Conservation (phyloP, 441 rosid genomes). For the Croton setiger region DNA sequence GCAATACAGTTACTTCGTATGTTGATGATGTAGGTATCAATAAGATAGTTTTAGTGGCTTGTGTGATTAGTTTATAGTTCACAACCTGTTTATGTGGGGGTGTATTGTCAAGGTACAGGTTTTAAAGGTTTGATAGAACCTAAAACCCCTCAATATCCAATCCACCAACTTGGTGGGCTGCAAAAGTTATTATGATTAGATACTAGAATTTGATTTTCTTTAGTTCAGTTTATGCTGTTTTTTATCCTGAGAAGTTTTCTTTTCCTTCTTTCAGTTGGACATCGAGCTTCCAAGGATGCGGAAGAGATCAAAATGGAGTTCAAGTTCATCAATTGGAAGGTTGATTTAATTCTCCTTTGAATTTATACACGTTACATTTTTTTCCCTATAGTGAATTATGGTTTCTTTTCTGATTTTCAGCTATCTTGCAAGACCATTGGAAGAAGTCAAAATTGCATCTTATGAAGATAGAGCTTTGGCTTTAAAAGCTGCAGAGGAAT, state of each 20-base stretch:
- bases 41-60: neutral
- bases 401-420: slow-evolving; percentile 23
- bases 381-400: neutral
- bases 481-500: slow-evolving; percentile 39
- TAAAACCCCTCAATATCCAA: too few relatives aligned
- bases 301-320: slow-evolving; percentile 26
- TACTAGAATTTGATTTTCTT: neutral
- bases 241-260: neutral
- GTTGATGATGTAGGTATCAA: slow-evolving; percentile 37
- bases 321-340: slow-evolving; percentile 38
- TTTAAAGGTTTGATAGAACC: neutral
- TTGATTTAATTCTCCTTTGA: neutral
- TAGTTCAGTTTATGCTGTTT: neutral
- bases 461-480: slow-evolving; percentile 40
- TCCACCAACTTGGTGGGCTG: too few relatives aligned
- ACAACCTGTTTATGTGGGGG: neutral
- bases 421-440: slow-evolving; percentile 44
- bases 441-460: slow-evolving; percentile 47
- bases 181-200: too few relatives aligned
- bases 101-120: neutral
- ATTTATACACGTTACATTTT: neutral
- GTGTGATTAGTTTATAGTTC: too few relatives aligned
- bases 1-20: slow-evolving; percentile 33
- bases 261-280: slow-evolving; percentile 29
- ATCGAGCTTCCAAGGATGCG: slow-evolving; percentile 22